Base-by-base conservation (phyloP, 441 rosid species). In the Flueggea neowawraea region DNA sequence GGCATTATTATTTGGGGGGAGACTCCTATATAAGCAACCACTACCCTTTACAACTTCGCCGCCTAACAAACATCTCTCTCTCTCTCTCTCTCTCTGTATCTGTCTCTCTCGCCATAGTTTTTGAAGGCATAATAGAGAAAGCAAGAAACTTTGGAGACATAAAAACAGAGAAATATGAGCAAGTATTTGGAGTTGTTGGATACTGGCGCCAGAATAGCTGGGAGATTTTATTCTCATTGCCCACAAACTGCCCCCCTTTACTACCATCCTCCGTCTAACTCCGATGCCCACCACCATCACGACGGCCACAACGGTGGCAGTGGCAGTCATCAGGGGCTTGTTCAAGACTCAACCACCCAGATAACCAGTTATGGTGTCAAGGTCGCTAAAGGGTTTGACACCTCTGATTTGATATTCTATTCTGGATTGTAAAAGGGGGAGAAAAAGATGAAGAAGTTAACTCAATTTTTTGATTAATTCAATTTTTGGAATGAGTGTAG, bases 241-340 rank as follows among this genome's bases (percentile, higher is more conserved):
- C 88, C 85, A 4, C 88, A 80, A 3, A 83, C 88, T 13, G 88
- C 85, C 17, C 82, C 82, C 31, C 9, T 76, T 66, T 83, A 80
- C 61, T 80, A 83, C 71, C 88, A 83, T 52, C 88, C 88, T 65
- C 88, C 87, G 44, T 52, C 87, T 43, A 52, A 66, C 68, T 28
- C 64, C 51, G 66, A 22, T 22, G 28, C 28, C 28, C 28, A 71
- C n/a, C 72, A 70, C 52, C 68, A 58, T 56, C 63, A 50, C 54
- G 62, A 43, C 61, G 36, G 12, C 51, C 53, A 62, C 57, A 12
- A 16, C 69, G 58, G 54, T 54, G 33, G 67, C 13, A 32, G 66
- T 5, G 57, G 33, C 0, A 10, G 13, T 14, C 58, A 61, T 13
- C 33, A 60, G 41, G 16, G 45, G 45, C 6, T 36, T 36, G 6